Evolutionary conservation across 1,284 basidiomycete genomes (phyloP), one percentile per base, ranked within the genome.

Genomic region (Cryptococcus wingfieldii): DNA sequence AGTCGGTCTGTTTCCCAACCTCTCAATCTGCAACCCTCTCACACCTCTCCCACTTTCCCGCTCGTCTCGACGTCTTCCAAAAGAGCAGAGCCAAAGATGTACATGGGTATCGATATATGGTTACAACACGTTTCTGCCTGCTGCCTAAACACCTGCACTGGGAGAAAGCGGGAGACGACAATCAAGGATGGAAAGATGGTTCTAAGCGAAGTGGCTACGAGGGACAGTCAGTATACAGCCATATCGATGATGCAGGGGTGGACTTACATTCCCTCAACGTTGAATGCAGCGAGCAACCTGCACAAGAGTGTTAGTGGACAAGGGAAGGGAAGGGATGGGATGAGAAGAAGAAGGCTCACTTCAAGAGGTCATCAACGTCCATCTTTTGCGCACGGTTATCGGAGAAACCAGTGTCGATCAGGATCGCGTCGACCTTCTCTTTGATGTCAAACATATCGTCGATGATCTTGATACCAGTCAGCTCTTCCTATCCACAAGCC

Each of bases 361-460:
- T 86, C n/a, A 92, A 77, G 44, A 93, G 77, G 70, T 90, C 89
- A 66, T 90, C 86, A 10, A 91, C 83, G 60, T 87, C 86, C 86
- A 93, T 89, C 75, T 90, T 89, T 8, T 88, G 83, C 6, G 88
- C 88, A 53, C 89, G 80, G 57, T 79, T 82, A 61, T 91, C 87
- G 7, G 82, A 81, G 63, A 83, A 84, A 1, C 82, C 85, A 7
- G 84, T 83, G 42, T 85, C 83, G 12, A 79, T 71, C 10, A 98
- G 79, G 34, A 98, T 85, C 52, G 83, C 79, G 58, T 95, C 90
- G 23, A 97, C 83, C 60, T 85, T 83, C 9, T 78, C 75, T 70
- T 85, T 86, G 74, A 94, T 89, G 58, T 85, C 79, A 28, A 85
- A 80, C 38, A 81, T 80, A 53, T 89, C 87, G 56, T 89, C 85